Evolutionary conservation across 352 stramenopile genomes (phyloP), one percentile per base, ranked within the genome.

Genomic region (Globisporangium alternatum): DNA sequence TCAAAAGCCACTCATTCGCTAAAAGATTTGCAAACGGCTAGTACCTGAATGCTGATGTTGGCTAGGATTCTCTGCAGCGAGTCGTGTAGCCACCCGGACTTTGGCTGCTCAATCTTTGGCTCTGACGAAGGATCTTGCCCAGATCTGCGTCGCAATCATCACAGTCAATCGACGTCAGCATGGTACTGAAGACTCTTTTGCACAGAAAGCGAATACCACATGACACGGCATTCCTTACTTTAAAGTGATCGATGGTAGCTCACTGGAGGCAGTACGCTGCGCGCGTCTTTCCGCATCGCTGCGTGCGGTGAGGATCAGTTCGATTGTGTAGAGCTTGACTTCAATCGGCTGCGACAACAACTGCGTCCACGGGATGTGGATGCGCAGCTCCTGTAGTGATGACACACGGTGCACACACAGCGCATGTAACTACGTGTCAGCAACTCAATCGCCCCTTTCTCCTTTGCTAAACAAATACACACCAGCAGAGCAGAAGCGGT

Each of bases 301-400:
- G 10, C 80, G 80, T 44, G 82, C 82, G 5, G 83, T 92, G 4
- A 96, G 65, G 60, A 96, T 96, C 33, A 96, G 72, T 56, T 96
- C 87, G n/a, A 94, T 82, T 31, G 87, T 96, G 71, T 93, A 96
- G 51, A 96, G 72, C 59, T 96, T 96, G 54, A 96, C 80, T 60
- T 94, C 87, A 47, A 94, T 96, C 15, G 87, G 80, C 64, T 96
- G 87, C 3, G 85, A 94, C 21, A 96, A 69, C 63, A 96, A 48
- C 43, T 94, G 85, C n/a, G 85, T 94, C 87, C 87, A 96, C 39
- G 87, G 87, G 66, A 96, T 96, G 66, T 93, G 87, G 63, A 96
- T 94, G 35, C 86, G 85, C 56, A 96, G 77, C 56, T 96, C 87
- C 81, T 90, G 51, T 33, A 48, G 25, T 44, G 19, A 45, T 19